Evolutionary conservation across 768 basidiomycete species (phyloP), one percentile per base, ranked within the genome.

Genomic region (Termitomyces sp.): DNA sequence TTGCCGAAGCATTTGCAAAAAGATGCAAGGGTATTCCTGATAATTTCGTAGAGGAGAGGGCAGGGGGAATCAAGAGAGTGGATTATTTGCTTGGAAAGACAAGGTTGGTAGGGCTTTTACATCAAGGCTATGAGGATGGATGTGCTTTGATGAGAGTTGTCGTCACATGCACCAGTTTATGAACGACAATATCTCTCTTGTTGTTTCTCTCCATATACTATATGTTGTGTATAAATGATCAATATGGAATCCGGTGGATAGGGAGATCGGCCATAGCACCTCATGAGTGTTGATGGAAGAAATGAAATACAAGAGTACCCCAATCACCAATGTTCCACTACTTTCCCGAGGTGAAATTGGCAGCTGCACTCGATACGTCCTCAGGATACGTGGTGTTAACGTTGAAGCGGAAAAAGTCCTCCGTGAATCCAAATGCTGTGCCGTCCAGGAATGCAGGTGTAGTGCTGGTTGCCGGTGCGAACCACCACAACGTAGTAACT

Each of bases 401-500:
- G n/a, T 58, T 55, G 40, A 62, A 62, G 43, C 37, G 41, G 40
- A 60, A 44, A 2, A 45, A 21, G 32, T 50, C 59, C 8, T 58
- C 54, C 3, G 25, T 30, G 5, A 41, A 51, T 17, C 34, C 46
- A 21, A 45, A 58, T 16, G 49, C 14, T 19, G 40, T 35, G 27
- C 37, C 61, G 17, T 58, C 54, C 1, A 6, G 23, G 5, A 52
- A 51, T 19, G 32, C 50, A 32, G 50, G 49, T 12, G 40, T 28
- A 9, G 40, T 35, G 16, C 59, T 21, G 7, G 56, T 58, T 37
- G 59, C 59, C 16, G 62, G 62, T 6, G 63, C 78, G 57, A 72
- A 79, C 79, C 78, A 80, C 79, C 78, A 80, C 9, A 82, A 63
- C 6, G 80, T 82, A 0, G 79, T 79, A 4, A 90, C 83, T 27